A percentile compares a stretch with the other conserved stretches of the same genome.
phyloP scores from a whole-genome alignment of 2,329 filamentous ascomycete species.

The Cladosporium oxysporum region DNA sequence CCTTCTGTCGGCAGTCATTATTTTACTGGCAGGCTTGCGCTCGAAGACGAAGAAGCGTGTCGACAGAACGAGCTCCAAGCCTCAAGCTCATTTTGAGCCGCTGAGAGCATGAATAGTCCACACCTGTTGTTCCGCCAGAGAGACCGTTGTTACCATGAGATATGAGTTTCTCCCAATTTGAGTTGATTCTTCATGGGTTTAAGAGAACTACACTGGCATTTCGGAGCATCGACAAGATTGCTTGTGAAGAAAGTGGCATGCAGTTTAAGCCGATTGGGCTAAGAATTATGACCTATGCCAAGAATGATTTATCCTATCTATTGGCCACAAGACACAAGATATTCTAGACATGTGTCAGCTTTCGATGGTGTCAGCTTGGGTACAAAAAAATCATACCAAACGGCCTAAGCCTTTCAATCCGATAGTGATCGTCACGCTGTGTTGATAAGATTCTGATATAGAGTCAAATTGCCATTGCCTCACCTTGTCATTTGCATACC shows the following conservation, averaged over 20 bases:
- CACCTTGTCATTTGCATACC: background rate
- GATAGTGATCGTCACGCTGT: background rate
- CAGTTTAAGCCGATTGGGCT: background rate
- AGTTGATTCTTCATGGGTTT: background rate
- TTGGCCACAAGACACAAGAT: background rate
- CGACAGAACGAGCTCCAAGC: constrained; percentile 15
- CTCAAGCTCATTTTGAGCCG: background rate
- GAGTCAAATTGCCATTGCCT: background rate
- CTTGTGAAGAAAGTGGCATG: background rate
- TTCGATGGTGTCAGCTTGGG: background rate
- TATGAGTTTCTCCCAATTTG: background rate
- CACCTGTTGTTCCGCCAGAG: background rate
- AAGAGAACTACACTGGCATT: background rate
- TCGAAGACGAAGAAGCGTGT: constrained; percentile 36
- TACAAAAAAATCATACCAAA: background rate
- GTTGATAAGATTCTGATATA: background rate
- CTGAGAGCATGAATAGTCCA: background rate
- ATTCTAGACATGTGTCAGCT: background rate
- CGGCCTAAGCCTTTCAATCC: background rate
- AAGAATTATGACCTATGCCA: background rate
- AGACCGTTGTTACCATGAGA: background rate
- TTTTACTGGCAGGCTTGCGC: constrained; percentile 35
- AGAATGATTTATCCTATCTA: background rate
- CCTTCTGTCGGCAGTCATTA: constrained; percentile 36
- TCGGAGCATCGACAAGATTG: background rate